These are phyloP conservation scores for Penicillium vulpinum DNA, from an alignment of 2,329 filamentous ascomycete species.

Conservation along the genomic window DNA sequence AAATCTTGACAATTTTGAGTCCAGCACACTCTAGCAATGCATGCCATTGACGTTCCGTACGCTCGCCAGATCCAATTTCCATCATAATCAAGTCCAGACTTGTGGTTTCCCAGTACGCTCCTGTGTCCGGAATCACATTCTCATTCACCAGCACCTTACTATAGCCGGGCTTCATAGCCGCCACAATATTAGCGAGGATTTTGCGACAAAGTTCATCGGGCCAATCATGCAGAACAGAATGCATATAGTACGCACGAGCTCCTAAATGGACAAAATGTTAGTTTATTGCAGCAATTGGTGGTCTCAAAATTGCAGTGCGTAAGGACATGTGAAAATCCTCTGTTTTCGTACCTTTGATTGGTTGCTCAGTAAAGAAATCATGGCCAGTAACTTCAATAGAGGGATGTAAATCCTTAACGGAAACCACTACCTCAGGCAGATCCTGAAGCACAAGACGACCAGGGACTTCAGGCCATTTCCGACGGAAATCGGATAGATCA, in stretches of 20 bases:
- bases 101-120: constrained; percentile 32
- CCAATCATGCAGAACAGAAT: constrained; percentile 40
- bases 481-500: constrained; percentile 39
- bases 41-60: constrained; percentile 44
- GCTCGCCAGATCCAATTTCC: constrained; percentile 39
- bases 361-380: constrained; percentile 50
- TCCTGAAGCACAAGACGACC: constrained; percentile 53
- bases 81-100: constrained; percentile 48
- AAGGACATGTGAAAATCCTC: not conserved
- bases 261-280: constrained; percentile 20
- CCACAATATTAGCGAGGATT: constrained; percentile 31
- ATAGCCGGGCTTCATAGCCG: constrained; percentile 42
- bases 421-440: constrained; percentile 39
- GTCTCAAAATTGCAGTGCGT: not conserved
- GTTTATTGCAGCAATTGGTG: not conserved
- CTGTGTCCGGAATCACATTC: constrained; percentile 40
- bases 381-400: constrained; percentile 24
- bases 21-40: constrained; percentile 34
- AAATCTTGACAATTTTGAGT: constrained; percentile 39
- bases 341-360: constrained; percentile 39
- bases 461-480: constrained; percentile 37
- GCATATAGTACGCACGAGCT: constrained; percentile 40
- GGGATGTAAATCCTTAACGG: constrained; percentile 11
- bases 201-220: constrained; percentile 31
- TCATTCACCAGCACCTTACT: constrained; percentile 49